Base-by-base conservation (phyloP, 2,329 filamentous ascomycete genomes). In the Beauveria pseudobassiana region DNA sequence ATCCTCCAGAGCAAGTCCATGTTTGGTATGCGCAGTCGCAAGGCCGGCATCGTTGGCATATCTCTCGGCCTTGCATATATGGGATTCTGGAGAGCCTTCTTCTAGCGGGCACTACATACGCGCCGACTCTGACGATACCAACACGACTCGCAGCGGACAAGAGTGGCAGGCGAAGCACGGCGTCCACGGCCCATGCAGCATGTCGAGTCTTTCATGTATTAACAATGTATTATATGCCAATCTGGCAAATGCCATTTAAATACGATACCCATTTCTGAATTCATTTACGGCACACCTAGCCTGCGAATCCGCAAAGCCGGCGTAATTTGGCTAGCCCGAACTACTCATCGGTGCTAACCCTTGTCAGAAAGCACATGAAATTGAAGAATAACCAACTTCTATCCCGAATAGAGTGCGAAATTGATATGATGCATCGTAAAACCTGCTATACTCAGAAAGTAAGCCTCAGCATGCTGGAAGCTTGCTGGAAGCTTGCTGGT, bases 21-120 rank as follows among this genome's bases (percentile, higher is more conserved):
- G 67, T 87, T 92, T 69, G 88, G 89, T 63, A 87, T 92, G 81
- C 82, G 83, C 64, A 88, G 87, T 67, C 82, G 90, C 63, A 83
- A 82, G 67, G 67, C 85, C 43, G 89, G 88, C 51, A 87, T 93
- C 64, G 79, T 84, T 4, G 79, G 80, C 30, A 87, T 91, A 63
- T 90, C 89, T 5, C 75, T 88, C 10, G 82, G 83, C 5, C 76
- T 93, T 56, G 82, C 85, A 5, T 89, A 85, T 70, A 79, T 91
- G 76, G 89, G 89, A 0, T 70, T 92, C 24, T 93, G 84, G 80
- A 80, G 88, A 65, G 77, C 87, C 28, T 80, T 87, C 62, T 81
- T 83, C 67, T 87, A 73, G 78, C 16, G 49, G 60, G 26, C 18
- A 10, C 9, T 3, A 43, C 24, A 12, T 3, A 3, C 14, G 18